Conservation (phyloP, 1,284 basidiomycete species). For the Golubevia pallescens region DNA sequence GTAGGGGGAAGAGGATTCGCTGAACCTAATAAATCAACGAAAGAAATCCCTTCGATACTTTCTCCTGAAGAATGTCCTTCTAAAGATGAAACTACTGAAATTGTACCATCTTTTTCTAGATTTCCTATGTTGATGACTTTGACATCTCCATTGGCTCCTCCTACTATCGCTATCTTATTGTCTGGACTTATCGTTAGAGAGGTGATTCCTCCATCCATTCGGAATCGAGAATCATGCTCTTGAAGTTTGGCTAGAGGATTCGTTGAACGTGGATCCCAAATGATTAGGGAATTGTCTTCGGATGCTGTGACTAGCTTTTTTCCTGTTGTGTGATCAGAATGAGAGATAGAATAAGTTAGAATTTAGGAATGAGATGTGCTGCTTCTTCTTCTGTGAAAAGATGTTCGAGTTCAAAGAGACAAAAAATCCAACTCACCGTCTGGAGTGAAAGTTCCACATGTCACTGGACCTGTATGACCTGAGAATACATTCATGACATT, state of each 20-base stretch:
- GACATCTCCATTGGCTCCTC: conserved; percentile 46
- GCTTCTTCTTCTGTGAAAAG: too few species aligned
- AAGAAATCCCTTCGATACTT: conserved; percentile 53
- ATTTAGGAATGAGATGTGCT: background rate
- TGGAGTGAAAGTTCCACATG: conserved; percentile 55
- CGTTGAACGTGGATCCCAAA: conserved; percentile 52
- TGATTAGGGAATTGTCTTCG: conserved; percentile 52
- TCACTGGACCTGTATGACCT: conserved; percentile 57
- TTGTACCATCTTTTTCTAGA: conserved; percentile 38
- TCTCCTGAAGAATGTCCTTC: conserved; percentile 49
- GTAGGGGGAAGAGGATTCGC: too few species aligned
- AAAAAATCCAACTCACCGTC: conserved; percentile 22
- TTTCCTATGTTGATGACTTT: conserved; percentile 51
- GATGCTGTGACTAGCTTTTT: conserved; percentile 54
- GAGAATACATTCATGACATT: conserved; percentile 60
- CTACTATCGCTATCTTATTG: conserved; percentile 38
- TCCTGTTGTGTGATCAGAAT: conserved; percentile 18
- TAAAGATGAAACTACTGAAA: conserved; percentile 40
- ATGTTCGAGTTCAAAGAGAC: background rate
- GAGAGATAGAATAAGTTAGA: background rate
- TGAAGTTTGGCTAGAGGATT: conserved; percentile 46
- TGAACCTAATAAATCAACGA: conserved; percentile 48
- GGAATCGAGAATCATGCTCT: conserved; percentile 22
- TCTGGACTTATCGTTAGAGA: conserved; percentile 50
- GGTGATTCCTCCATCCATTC: conserved; percentile 49